Evolutionary conservation across 345 rosid genomes (phyloP).

Genomic region (Carallia pectinifolia): DNA sequence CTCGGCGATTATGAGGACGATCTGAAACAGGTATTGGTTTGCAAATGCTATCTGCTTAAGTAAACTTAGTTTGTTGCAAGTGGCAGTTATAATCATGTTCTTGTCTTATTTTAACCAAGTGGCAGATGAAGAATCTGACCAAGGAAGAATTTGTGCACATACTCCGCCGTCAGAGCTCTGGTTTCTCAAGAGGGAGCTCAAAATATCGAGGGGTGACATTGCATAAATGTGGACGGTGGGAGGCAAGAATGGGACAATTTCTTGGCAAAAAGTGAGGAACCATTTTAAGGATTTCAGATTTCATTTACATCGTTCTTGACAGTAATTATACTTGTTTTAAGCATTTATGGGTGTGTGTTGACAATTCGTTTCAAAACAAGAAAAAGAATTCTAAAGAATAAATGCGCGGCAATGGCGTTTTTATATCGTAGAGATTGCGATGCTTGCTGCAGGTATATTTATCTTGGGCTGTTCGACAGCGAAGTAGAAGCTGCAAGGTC

Average conservation of each 20-base stretch:
- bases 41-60: neutral
- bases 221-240: slow-evolving; percentile 97
- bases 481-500: slow-evolving; percentile 99
- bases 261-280: slow-evolving; percentile 90
- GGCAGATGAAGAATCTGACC: slow-evolving; percentile 63
- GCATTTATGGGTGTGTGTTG: slow-evolving; percentile 18
- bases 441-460: slow-evolving; percentile 98
- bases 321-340: slow-evolving; percentile 17
- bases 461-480: slow-evolving; percentile 97
- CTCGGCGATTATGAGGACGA: slow-evolving; percentile 85
- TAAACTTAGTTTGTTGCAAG: neutral
- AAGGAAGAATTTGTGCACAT: slow-evolving; percentile 96
- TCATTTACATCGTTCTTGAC: neutral
- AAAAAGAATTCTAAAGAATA: slow-evolving; percentile 37
- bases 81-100: neutral
- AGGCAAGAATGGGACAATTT: slow-evolving; percentile 96
- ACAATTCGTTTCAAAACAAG: slow-evolving; percentile 1
- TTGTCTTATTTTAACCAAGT: slow-evolving; percentile 1
- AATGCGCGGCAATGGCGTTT: slow-evolving; percentile 47
- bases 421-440: slow-evolving; percentile 57
- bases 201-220: slow-evolving; percentile 89
- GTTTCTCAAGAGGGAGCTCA: slow-evolving; percentile 89
- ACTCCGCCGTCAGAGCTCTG: slow-evolving; percentile 93
- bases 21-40: slow-evolving; percentile 59
- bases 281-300: slow-evolving; percentile 21